Conservation (phyloP, 2,329 filamentous ascomycete genomes). For the Raffaelea ambrosiae region DNA sequence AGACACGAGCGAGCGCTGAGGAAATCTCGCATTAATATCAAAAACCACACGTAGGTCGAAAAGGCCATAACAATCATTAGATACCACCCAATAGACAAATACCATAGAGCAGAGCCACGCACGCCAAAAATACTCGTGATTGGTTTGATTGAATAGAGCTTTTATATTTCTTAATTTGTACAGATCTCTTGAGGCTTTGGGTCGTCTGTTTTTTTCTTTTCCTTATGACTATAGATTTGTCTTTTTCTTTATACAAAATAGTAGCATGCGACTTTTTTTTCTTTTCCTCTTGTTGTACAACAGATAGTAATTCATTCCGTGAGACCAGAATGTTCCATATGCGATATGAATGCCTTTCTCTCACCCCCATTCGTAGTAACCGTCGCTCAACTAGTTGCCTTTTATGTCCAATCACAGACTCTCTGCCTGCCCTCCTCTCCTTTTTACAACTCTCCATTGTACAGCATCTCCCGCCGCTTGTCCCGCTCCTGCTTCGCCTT, state of each 20-base stretch:
- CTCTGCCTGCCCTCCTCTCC: not conserved
- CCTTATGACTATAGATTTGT: not conserved
- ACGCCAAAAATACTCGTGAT: too few species aligned
- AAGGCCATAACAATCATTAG: too few species aligned
- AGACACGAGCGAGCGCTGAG: too few species aligned
- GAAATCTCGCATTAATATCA: too few species aligned
- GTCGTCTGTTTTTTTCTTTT: not conserved
- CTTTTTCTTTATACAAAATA: not conserved
- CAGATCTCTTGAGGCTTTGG: too few species aligned
- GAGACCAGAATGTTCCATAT: too few species aligned
- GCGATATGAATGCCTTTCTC: too few species aligned
- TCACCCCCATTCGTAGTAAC: too few species aligned
- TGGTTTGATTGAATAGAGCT: too few species aligned
- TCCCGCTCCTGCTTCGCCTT: slow-evolving; percentile 47
- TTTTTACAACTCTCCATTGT: slow-evolving; percentile 31
- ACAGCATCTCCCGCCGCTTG: slow-evolving; percentile 44
- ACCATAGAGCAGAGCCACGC: too few species aligned
- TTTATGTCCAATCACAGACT: not conserved
- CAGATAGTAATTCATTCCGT: not conserved
- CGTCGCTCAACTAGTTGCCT: not conserved
- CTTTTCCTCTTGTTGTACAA: not conserved
- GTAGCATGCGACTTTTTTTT: not conserved
- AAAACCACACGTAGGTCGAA: too few species aligned
- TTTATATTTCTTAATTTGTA: too few species aligned
- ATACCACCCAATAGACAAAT: not conserved